phyloP scores from a whole-genome alignment of 139 green algal species.

The Eudorina sp. region DNA sequence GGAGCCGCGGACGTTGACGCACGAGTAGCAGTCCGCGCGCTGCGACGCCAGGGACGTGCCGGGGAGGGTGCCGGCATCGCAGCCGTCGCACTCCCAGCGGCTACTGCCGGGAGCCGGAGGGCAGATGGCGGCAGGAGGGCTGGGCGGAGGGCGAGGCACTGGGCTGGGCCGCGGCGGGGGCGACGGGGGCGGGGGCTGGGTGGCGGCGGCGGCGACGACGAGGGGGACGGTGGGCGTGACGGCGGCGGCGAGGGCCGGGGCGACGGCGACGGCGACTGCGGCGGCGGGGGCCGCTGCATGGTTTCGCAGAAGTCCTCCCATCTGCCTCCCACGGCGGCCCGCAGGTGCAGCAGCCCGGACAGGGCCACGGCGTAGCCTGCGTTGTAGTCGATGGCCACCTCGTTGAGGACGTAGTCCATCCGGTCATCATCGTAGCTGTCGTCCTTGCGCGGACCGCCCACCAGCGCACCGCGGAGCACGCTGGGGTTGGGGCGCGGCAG shows the following conservation, averaged over 20 bases:
- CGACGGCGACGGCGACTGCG: background rate
- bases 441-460: constrained; percentile 66
- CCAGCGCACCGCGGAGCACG: constrained; percentile 52
- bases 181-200: background rate
- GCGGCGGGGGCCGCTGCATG: background rate
- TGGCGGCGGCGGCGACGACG: background rate
- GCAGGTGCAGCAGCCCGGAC: background rate
- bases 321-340: background rate
- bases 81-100: background rate
- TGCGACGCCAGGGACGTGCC: background rate
- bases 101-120: no score
- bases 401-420: constrained; percentile 37
- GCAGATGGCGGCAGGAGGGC: background rate
- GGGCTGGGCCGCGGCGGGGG: background rate
- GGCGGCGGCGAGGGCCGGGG: background rate
- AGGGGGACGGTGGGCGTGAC: background rate
- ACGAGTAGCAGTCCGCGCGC: background rate
- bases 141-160: background rate
- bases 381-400: constrained; percentile 64
- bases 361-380: constrained; percentile 53
- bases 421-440: constrained; percentile 43
- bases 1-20: background rate
- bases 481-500: constrained; percentile 4
- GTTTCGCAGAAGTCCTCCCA: constrained; percentile 10
- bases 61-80: background rate